These are phyloP conservation scores for Rhytidiadelphus loreus DNA, from an alignment of 225 moss, liverwort and hornwort genomes.

Conservation along the genomic window DNA sequence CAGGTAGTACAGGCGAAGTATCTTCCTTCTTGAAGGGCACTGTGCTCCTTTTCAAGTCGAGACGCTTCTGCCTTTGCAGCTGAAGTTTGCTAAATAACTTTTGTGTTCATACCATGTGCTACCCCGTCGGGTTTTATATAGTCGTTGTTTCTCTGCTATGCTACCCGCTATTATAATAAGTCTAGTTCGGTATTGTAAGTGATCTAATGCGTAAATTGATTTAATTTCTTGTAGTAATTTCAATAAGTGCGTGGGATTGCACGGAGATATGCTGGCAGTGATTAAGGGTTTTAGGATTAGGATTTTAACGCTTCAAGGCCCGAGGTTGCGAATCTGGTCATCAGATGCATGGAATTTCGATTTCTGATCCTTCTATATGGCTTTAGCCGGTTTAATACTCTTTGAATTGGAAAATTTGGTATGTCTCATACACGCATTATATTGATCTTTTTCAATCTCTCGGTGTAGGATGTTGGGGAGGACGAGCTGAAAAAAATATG, in stretches of 20 bases:
- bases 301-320: background rate
- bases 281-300: background rate
- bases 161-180: background rate
- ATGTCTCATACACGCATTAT: background rate
- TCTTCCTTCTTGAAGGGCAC: background rate
- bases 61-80: background rate
- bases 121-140: background rate
- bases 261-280: background rate
- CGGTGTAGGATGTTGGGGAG: conserved; percentile 38
- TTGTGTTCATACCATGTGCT: background rate
- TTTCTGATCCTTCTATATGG: background rate
- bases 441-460: background rate
- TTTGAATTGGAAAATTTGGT: background rate
- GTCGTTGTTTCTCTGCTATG: background rate
- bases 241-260: background rate
- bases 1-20: background rate
- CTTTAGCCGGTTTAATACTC: too few species aligned
- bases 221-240: background rate
- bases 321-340: background rate
- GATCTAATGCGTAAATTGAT: background rate
- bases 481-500: conserved; percentile 69
- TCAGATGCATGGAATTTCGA: background rate
- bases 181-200: background rate
- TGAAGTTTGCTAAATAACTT: background rate
- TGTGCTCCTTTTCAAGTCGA: background rate